Base-by-base conservation (phyloP, 148 eudicot species). In the Amaranthus cruentus region DNA sequence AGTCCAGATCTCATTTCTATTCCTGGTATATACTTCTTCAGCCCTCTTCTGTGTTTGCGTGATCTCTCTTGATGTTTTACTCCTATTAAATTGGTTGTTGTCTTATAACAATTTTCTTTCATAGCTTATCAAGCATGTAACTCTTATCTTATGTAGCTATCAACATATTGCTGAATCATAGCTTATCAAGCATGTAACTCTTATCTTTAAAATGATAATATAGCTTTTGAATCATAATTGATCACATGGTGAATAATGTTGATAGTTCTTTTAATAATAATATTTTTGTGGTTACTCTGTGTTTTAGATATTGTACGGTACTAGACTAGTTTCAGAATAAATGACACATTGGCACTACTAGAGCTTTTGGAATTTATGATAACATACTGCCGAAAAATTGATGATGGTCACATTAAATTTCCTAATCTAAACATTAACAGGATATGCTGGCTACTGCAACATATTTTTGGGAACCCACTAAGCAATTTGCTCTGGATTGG, bases 1-100 rank as follows among this genome's bases (percentile, higher is more conserved):
- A 95, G 99, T 81, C 99, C 99, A 54, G 99, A 95, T 76, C 93
- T 91, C 72, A 95, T 95, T 76, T 88, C 96, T 71, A 90, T 95
- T 76, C 90, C 96, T 73, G 99, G 99, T 95, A 90, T 70, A 81
- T 55, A 28, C 38, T 72, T 48, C 7, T 42, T 68, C 49, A 57
- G 5, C 48, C 12, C 55, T 47, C 14, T 54, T 43, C 1, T 55
- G 10, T 61, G 12, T 7, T 13, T 59, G 51, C 53, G 46, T 68
- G 15, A 66, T 6, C 54, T 14, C 46, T 48, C 38, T 53, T 57
- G 12, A 28, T 28, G 38, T 28, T 63, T 44, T 62, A 15, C 1
- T 4, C 44, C 4, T 11, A 28, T 60, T 28, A 28, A 0, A 28
- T 28, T 28, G 38, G 38, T 28, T 28, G 38, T 28, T 28, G 44